A percentile compares a stretch with the other conserved stretches of the same genome.
phyloP scores from a whole-genome alignment of 441 rosid species.

The Corymbia citriodora region DNA sequence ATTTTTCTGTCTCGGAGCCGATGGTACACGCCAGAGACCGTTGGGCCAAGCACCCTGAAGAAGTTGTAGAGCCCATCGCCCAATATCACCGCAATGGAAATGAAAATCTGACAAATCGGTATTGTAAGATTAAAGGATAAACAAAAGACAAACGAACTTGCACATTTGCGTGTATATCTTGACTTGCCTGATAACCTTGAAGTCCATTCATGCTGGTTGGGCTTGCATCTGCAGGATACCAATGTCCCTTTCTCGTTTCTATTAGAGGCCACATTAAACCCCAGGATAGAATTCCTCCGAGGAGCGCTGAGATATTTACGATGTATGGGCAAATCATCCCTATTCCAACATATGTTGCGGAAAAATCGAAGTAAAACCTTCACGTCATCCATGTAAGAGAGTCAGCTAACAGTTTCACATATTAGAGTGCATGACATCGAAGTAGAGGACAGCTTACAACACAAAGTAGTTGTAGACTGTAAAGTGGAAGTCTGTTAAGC shows the following conservation, averaged over 20 bases:
- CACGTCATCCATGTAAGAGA: not conserved
- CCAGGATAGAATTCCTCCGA: slow-evolving; percentile 18
- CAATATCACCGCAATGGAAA: slow-evolving; percentile 10
- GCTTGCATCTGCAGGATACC: not conserved
- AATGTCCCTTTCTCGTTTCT: not conserved
- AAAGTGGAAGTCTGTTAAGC: not conserved
- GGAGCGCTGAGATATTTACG: slow-evolving; percentile 4
- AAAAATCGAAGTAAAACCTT: slow-evolving; percentile 23
- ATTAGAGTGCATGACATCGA: not conserved
- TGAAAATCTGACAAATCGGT: slow-evolving; percentile 3
- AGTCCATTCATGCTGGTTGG: slow-evolving; percentile 3
- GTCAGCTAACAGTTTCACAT: not conserved
- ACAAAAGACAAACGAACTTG: not conserved
- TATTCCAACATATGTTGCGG: slow-evolving; percentile 12
- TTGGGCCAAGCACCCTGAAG: slow-evolving; percentile 4
- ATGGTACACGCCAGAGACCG: not conserved
- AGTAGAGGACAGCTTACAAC: not conserved
- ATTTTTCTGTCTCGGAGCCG: not conserved
- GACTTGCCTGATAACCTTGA: slow-evolving; percentile 9
- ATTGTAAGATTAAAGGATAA: not conserved
- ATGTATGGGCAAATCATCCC: slow-evolving; percentile 19
- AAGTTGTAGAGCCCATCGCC: slow-evolving; percentile 23
- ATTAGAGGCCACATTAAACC: slow-evolving; percentile 22
- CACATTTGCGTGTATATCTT: not conserved
- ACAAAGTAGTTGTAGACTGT: not conserved